Conservation (phyloP, 2,329 filamentous ascomycete genomes). For the Septoria petroselini region DNA sequence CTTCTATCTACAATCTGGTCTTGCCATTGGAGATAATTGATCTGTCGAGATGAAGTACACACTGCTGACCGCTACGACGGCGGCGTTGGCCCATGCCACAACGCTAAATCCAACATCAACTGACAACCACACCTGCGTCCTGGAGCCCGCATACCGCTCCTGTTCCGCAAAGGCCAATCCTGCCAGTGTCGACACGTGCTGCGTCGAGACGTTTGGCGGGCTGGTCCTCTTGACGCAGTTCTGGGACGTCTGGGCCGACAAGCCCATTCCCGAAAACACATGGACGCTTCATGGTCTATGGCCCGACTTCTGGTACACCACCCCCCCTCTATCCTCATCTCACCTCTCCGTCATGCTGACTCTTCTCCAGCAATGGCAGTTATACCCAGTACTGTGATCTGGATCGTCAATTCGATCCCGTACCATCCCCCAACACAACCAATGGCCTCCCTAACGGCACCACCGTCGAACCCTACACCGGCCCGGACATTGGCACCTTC, state of each 20-base stretch:
- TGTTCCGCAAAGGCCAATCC: conserved; percentile 49
- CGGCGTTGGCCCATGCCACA: conserved; percentile 33
- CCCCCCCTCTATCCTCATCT: too few relatives aligned
- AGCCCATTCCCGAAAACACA: conserved; percentile 55
- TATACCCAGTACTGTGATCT: conserved; percentile 68
- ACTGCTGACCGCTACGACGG: conserved; percentile 15
- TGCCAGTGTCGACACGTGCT: conserved; percentile 57
- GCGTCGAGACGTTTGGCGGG: conserved; percentile 63
- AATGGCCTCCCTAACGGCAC: conserved; percentile 52
- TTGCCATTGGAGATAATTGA: background rate
- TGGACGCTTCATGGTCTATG: conserved; percentile 54
- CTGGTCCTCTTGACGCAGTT: conserved; percentile 62
- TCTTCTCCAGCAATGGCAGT: conserved; percentile 44
- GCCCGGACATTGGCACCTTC: conserved; percentile 58
- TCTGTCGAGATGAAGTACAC: conserved; percentile 23
- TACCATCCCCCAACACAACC: conserved; percentile 59
- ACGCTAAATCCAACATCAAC: conserved; percentile 47
- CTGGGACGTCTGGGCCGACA: conserved; percentile 63
- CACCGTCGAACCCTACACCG: conserved; percentile 57
- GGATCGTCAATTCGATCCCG: conserved; percentile 61
- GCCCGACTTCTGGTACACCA: conserved; percentile 7
- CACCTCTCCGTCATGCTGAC: too few relatives aligned
- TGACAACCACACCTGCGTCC: conserved; percentile 57
- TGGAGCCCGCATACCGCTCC: conserved; percentile 44
- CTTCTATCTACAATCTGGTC: background rate